Percentiles rank a stretch among this genome's conserved stretches.
These are phyloP conservation scores for Psilocybe mexicana DNA, from an alignment of 1,284 basidiomycete genomes.

Conservation along the genomic window DNA sequence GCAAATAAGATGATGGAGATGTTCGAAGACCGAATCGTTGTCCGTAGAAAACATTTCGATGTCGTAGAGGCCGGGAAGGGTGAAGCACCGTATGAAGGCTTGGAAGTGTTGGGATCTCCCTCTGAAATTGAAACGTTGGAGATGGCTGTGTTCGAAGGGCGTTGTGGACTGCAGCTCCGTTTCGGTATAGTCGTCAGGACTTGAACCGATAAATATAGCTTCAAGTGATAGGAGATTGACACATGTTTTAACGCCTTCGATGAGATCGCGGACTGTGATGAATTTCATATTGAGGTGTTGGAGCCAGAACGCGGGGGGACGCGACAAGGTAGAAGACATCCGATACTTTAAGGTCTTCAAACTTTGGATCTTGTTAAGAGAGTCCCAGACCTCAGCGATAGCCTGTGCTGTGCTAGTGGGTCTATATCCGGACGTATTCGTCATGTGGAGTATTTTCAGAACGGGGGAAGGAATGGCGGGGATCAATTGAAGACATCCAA, in stretches of 20 bases:
- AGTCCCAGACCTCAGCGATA: background rate
- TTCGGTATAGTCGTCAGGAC: background rate
- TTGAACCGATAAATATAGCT: background rate
- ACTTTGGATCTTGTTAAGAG: background rate
- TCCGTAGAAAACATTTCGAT: too few species aligned
- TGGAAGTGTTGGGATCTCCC: background rate
- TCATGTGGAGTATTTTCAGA: background rate
- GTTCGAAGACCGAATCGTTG: too few species aligned
- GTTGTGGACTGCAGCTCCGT: background rate
- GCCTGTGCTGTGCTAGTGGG: background rate
- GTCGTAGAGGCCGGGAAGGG: too few species aligned
- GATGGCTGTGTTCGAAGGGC: background rate
- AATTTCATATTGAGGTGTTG: background rate
- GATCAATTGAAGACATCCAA: background rate
- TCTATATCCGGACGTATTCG: background rate
- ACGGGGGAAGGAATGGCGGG: background rate
- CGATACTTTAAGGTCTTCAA: constrained; percentile 3
- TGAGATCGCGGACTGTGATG: constrained; percentile 1
- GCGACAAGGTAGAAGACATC: background rate
- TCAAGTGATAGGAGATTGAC: background rate
- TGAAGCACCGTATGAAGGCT: background rate
- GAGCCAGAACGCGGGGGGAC: background rate
- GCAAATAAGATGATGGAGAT: too few species aligned
- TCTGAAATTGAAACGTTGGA: background rate
- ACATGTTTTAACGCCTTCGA: constrained; percentile 5